phyloP scores from a whole-genome alignment of 352 stramenopile species.

The Pythium insidiosum region DNA sequence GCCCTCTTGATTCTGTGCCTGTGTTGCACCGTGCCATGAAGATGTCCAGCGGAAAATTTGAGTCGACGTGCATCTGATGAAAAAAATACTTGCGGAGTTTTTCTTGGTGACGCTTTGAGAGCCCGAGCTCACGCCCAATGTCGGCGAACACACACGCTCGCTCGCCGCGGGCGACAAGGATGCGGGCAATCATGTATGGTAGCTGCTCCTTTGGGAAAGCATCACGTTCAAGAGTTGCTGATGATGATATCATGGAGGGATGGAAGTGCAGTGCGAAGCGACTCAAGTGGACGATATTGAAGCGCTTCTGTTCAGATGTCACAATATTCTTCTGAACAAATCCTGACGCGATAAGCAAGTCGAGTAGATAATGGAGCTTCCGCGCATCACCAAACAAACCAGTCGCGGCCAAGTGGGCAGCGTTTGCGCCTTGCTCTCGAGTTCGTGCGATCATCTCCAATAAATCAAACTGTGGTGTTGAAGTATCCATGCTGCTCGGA shows the following conservation, averaged over 20 bases:
- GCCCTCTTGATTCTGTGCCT: conserved; percentile 36
- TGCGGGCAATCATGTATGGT: conserved; percentile 47
- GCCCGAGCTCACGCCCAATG: conserved; percentile 73
- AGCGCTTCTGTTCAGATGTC: conserved; percentile 48
- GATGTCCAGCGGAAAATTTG: conserved; percentile 56
- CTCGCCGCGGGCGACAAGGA: conserved; percentile 55
- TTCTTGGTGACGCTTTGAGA: conserved; percentile 70
- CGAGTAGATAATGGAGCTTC: conserved; percentile 78
- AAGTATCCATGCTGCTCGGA: conserved; percentile 38
- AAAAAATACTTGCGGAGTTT: conserved; percentile 80
- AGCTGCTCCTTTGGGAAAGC: conserved; percentile 56
- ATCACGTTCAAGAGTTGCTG: conserved; percentile 39
- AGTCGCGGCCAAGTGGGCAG: conserved; percentile 40
- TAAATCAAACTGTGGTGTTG: conserved; percentile 65
- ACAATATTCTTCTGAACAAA: conserved; percentile 77
- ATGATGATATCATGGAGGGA: conserved; percentile 56
- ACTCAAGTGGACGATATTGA: conserved; percentile 76
- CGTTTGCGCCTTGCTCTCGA: conserved; percentile 49
- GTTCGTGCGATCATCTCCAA: conserved; percentile 70
- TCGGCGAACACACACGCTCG: conserved; percentile 78
- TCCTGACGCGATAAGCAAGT: conserved; percentile 54
- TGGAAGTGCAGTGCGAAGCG: conserved; percentile 58
- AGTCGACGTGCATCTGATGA: conserved; percentile 50
- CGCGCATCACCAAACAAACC: conserved; percentile 57
- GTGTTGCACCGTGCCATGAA: conserved; percentile 82